phyloP scores from a whole-genome alignment of 2,329 filamentous ascomycete species.

The Penicillium sp. region DNA sequence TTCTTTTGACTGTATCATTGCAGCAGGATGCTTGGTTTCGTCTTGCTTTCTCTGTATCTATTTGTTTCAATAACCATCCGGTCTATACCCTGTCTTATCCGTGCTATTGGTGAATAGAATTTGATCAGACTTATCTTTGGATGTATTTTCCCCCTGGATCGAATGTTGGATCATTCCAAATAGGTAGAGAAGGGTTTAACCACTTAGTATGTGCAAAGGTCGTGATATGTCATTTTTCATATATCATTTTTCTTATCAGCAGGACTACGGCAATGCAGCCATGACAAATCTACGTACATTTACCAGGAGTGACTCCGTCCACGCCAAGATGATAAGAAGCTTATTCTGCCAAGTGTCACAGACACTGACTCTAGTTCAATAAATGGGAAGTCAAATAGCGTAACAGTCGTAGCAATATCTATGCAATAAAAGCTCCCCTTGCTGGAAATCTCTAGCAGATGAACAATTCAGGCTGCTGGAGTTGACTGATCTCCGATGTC shows the following conservation, averaged over 20 bases:
- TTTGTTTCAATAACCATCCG: constrained; percentile 20
- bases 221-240: constrained; percentile 1
- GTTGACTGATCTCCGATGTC: constrained; percentile 41
- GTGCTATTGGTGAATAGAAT: neutral
- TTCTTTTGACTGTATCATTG: constrained; percentile 12
- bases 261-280: neutral
- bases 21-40: constrained; percentile 18
- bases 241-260: constrained; percentile 8
- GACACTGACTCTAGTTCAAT: constrained; percentile 12
- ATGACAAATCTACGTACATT: constrained; percentile 6
- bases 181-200: neutral
- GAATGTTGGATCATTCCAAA: neutral
- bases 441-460: neutral
- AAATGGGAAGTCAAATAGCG: constrained; percentile 14
- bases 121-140: neutral
- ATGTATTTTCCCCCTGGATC: neutral
- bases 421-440: constrained; percentile 5
- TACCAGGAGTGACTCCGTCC: neutral
- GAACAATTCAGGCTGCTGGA: constrained; percentile 24
- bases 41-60: constrained; percentile 26
- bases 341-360: constrained; percentile 24
- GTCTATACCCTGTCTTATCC: constrained; percentile 12
- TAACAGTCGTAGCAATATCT: constrained; percentile 27
- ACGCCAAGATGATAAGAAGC: constrained; percentile 11
- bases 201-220: neutral